phyloP scores from a whole-genome alignment of 495 filamentous ascomycete genomes.

The Parathielavia appendiculata region DNA sequence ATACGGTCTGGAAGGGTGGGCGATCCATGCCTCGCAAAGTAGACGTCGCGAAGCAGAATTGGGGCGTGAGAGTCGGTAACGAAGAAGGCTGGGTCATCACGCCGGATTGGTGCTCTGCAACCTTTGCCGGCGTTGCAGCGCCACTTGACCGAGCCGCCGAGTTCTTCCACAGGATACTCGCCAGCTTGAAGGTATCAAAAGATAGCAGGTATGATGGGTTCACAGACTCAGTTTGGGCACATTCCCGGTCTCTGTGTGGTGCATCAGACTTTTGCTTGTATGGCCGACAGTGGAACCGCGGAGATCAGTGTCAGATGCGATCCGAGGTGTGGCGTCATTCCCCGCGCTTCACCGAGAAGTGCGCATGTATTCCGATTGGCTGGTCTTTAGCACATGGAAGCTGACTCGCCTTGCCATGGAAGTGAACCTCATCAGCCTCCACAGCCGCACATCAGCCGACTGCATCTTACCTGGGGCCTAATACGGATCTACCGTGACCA shows the following conservation, averaged over 20 bases:
- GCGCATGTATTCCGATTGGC: neutral
- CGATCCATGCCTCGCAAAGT: slow-evolving; percentile 65
- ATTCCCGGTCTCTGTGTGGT: no score
- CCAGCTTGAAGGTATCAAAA: slow-evolving; percentile 35
- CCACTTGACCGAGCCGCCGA: slow-evolving; percentile 36
- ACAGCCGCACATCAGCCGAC: no score
- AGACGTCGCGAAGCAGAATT: slow-evolving; percentile 88
- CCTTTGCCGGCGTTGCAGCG: slow-evolving; percentile 21
- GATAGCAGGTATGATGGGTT: neutral
- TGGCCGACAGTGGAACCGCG: neutral
- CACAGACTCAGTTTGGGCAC: neutral
- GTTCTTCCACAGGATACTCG: slow-evolving; percentile 46
- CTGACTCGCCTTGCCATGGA: neutral
- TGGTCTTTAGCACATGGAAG: neutral
- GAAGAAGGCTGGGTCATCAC: slow-evolving; percentile 60
- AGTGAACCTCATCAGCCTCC: no score
- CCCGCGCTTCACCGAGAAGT: neutral
- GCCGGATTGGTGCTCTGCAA: slow-evolving; percentile 19
- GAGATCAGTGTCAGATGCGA: neutral
- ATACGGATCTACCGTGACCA: no score
- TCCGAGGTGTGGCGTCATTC: neutral
- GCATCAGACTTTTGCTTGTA: neutral
- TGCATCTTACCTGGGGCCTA: no score
- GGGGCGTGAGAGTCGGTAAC: slow-evolving; percentile 65
- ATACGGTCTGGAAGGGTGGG: neutral